Evolutionary conservation across 2,329 filamentous ascomycete species (phyloP).

Genomic region (Colletotrichum falcatum): DNA sequence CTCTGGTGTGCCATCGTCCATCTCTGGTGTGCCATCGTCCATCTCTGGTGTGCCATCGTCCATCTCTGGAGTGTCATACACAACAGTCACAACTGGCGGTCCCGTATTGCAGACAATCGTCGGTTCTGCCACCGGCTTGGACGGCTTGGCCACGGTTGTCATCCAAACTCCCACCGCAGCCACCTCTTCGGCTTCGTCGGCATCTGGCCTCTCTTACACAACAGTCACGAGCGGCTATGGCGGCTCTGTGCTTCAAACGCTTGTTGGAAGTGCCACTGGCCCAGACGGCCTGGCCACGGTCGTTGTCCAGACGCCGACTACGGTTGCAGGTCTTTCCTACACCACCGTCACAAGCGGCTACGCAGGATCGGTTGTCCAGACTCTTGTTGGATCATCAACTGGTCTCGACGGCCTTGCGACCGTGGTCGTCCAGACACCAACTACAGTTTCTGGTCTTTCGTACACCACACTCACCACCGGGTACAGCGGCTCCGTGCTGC

Average conservation of each 20-base stretch:
- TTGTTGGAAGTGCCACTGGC: neutral
- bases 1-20: too few relatives aligned
- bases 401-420: constrained; percentile 12
- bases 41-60: too few relatives aligned
- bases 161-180: neutral
- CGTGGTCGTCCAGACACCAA: constrained; percentile 20
- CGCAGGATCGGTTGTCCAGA: constrained; percentile 9
- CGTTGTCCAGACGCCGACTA: constrained; percentile 12
- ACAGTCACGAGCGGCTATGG: neutral
- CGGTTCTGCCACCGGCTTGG: neutral
- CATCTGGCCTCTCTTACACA: neutral
- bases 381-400: neutral
- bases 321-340: neutral
- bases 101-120: neutral
- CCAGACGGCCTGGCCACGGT: constrained; percentile 16
- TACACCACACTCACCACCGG: neutral
- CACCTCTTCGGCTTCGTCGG: too few relatives aligned
- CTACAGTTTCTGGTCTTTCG: neutral
- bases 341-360: neutral
- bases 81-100: neutral
- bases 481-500: constrained; percentile 3
- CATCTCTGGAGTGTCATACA: too few relatives aligned
- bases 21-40: too few relatives aligned
- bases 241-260: constrained; percentile 7
- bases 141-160: neutral